Percentiles rank a stretch among this genome's conserved stretches.
phyloP scores from a whole-genome alignment of 73 alveolate species.

The Tetrahymena borealis region DNA sequence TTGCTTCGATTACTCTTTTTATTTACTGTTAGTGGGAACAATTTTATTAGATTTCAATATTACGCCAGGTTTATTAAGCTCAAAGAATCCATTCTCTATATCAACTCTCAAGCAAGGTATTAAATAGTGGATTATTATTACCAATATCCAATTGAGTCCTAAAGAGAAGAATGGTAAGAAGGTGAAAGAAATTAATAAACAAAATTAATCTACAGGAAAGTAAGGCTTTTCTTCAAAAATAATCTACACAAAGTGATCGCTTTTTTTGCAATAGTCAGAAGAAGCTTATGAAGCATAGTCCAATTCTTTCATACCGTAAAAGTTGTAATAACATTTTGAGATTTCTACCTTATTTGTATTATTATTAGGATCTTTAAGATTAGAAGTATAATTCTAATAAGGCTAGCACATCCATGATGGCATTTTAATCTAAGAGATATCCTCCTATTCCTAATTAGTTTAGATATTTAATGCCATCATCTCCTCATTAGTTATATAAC shows the following conservation, averaged over 20 bases:
- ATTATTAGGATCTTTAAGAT: not conserved
- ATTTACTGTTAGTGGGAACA: not conserved
- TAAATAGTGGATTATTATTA: not conserved
- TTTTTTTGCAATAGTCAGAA: not conserved
- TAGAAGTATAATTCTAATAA: not conserved
- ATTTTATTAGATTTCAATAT: not conserved
- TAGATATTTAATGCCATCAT: not conserved
- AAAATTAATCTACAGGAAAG: not conserved
- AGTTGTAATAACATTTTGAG: not conserved
- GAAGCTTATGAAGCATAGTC: not conserved
- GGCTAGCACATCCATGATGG: not conserved
- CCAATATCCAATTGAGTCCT: not conserved
- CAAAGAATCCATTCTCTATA: not conserved
- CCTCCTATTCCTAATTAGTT: not conserved
- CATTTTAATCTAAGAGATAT: not conserved
- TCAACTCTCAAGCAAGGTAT: not conserved
- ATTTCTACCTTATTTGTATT: not conserved
- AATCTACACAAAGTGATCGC: not conserved
- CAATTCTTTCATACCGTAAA: not conserved
- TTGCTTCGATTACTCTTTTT: not conserved
- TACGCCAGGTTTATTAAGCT: not conserved
- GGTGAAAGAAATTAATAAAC: not conserved
- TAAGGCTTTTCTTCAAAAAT: not conserved
- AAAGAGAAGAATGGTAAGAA: not conserved
- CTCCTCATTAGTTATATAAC: not conserved